phyloP scores from a whole-genome alignment of 225 moss, liverwort and hornwort species.

The Polytrichum commune region DNA sequence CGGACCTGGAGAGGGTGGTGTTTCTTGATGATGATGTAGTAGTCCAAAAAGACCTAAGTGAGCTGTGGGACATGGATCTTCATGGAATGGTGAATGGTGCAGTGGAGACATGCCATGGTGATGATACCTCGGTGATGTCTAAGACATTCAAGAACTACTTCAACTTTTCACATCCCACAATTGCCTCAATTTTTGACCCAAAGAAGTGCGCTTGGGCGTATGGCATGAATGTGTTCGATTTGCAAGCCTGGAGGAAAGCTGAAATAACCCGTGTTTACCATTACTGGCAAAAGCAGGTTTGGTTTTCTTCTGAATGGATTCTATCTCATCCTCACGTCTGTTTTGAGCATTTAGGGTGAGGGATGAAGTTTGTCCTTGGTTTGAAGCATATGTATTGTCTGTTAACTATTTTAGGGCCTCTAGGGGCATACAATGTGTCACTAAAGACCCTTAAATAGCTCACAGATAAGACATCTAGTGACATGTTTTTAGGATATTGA shows the following conservation, averaged over 20 bases:
- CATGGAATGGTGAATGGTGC: conserved; percentile 95
- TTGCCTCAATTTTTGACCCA: conserved; percentile 66
- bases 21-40: conserved; percentile 98
- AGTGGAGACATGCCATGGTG: conserved; percentile 92
- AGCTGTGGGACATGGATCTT: conserved; percentile 82
- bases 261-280: conserved; percentile 92
- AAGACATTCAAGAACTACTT: conserved; percentile 96
- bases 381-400: too few species aligned
- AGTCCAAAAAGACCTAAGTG: conserved; percentile 79
- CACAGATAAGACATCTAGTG: too few species aligned
- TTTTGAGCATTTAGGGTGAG: too few species aligned
- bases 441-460: too few species aligned
- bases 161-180: conserved; percentile 93
- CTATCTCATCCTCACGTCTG: not conserved
- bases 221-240: conserved; percentile 97
- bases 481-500: too few species aligned
- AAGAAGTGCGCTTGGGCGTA: conserved; percentile 94
- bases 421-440: too few species aligned
- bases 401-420: too few species aligned
- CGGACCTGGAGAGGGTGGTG: conserved; percentile 88
- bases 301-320: not conserved
- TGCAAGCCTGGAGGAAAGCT: conserved; percentile 81
- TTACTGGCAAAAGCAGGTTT: conserved; percentile 84
- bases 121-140: conserved; percentile 93
- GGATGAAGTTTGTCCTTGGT: too few species aligned